Base-by-base conservation (phyloP, 2,329 filamentous ascomycete species). In the Diaporthe caulivora region DNA sequence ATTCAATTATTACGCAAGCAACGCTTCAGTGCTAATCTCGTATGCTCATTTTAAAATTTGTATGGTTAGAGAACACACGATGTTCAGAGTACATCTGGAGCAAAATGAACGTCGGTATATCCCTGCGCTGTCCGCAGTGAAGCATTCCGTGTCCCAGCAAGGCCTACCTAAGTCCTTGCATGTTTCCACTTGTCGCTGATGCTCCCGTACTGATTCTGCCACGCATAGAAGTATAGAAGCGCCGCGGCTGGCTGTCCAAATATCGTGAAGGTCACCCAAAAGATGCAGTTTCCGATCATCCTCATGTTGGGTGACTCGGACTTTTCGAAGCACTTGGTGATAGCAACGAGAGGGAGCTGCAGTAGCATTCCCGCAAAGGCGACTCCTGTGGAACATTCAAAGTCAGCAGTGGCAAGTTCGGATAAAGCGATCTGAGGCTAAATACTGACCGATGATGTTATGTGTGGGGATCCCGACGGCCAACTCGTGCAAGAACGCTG, bases 131-230 rank as follows among this genome's bases (percentile, higher is more conserved):
- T 31, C 1, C 26, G 40, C 15, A 40, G 21, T 26, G 37, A n/a
- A n/a, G 62, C 51, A 17, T 15, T 15, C 11, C 26, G 49, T 21
- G 53, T 18, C 17, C 29, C 17, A 9, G 34, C 8, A 9, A 34
- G 37, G 26, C 26, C 60, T 60, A 67, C 21, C 60, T 68, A 67
- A 10, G 42, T 42, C 47, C 40, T 71, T 65, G 11, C 72, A 42
- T 74, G 24, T 47, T 29, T 72, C 74, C 74, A 75, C 58, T 72
- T 74, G 77, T 84, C 86, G 77, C 89, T 94, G 29, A 95, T 92
- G 78, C 92, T 95, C 17, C 97, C 97, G 81, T 98, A 98, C 85
- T 98, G 98, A 71, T 95, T 95, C 84, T 98, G 96, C 96, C 97
- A 99, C 1, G 95, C 95, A 81, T 98, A 98, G 82, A 98, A 99